Conservation (phyloP, 441 rosid genomes). For the Euphorbia schlechtendalii region DNA sequence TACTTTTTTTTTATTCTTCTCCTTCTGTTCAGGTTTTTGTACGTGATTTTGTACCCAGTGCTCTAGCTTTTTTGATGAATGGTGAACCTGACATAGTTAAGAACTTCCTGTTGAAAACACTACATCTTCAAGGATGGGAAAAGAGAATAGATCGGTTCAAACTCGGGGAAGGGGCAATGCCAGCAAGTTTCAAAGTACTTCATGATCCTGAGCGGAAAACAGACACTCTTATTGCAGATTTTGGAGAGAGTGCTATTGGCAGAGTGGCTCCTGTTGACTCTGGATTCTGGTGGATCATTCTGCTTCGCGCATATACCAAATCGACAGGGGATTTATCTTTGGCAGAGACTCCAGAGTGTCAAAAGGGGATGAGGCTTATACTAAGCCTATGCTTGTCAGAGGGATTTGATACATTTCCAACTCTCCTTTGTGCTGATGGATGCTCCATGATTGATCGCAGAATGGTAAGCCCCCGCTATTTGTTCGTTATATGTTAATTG, state of each 20-base stretch:
- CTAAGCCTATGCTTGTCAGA: constrained; percentile 75
- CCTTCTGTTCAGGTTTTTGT: constrained; percentile 60
- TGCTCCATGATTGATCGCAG: constrained; percentile 94
- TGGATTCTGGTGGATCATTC: constrained; percentile 98
- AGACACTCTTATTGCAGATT: constrained; percentile 76
- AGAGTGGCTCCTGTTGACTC: constrained; percentile 97
- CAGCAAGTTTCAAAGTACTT: constrained; percentile 93
- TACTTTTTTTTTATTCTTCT: not conserved
- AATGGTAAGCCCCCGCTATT: constrained; percentile 47
- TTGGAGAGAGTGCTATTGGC: constrained; percentile 95
- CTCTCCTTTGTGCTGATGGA: no score
- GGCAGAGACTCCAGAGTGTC: constrained; percentile 82
- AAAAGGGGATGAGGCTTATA: constrained; percentile 81
- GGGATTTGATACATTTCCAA: constrained; percentile 90
- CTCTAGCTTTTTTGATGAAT: constrained; percentile 88
- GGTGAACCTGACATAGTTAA: constrained; percentile 92
- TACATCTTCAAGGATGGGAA: constrained; percentile 87
- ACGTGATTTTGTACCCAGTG: constrained; percentile 91
- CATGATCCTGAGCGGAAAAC: constrained; percentile 69
- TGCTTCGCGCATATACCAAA: constrained; percentile 93
- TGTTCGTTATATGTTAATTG: no score
- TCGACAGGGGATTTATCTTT: constrained; percentile 82
- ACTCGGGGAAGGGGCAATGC: constrained; percentile 95
- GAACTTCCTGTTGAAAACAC: constrained; percentile 81
- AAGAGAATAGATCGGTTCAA: constrained; percentile 78